phyloP scores from a whole-genome alignment of 805 yeast species.

The Maudiozyma saulgeensis region DNA sequence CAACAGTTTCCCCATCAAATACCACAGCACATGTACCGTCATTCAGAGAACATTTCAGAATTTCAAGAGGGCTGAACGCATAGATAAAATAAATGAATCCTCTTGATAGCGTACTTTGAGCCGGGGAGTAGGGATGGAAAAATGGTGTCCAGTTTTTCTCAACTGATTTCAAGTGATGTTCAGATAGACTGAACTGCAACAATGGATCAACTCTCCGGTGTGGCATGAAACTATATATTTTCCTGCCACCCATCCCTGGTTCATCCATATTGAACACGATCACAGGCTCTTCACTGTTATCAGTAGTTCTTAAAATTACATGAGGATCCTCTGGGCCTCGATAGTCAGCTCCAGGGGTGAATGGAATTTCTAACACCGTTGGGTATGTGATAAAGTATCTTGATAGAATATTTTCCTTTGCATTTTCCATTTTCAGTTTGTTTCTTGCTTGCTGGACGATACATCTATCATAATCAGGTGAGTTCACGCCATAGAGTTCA shows the following conservation, averaged over 20 bases:
- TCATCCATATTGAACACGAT: constrained; percentile 7
- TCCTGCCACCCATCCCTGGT: neutral
- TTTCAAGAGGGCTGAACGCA: constrained; percentile 13
- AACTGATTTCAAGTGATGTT: neutral
- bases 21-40: constrained; percentile 13
- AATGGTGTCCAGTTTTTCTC: constrained; percentile 13
- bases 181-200: neutral
- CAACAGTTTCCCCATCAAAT: constrained; percentile 9
- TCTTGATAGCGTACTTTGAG: constrained; percentile 6
- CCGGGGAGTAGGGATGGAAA: neutral
- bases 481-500: constrained; percentile 12
- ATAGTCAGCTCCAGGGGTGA: neutral
- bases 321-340: constrained; percentile 8
- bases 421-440: constrained; percentile 10
- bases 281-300: constrained; percentile 5
- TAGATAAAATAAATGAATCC: constrained; percentile 16
- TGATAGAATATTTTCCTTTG: constrained; percentile 4
- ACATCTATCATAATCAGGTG: constrained; percentile 13
- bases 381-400: constrained; percentile 7
- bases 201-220: constrained; percentile 4
- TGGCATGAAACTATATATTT: constrained; percentile 5
- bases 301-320: constrained; percentile 2
- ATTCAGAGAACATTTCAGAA: constrained; percentile 15
- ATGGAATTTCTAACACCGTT: constrained; percentile 1
- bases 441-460: constrained; percentile 11